phyloP scores from a whole-genome alignment of 1,284 basidiomycete species.

The Pyrrhoderma noxium region DNA sequence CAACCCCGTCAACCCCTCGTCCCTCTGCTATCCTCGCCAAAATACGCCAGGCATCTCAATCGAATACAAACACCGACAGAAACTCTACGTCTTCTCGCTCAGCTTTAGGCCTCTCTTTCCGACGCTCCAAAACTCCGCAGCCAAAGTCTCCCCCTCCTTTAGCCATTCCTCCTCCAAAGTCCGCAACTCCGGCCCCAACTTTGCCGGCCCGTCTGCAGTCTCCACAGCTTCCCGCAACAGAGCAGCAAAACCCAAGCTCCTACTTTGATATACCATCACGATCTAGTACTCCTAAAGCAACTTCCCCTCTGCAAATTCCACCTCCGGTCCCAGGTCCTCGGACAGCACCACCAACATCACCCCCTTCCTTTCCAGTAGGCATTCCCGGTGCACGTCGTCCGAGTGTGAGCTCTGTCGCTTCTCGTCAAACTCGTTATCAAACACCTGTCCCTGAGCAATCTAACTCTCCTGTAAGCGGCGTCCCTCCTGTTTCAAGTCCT shows the following conservation, averaged over 20 bases:
- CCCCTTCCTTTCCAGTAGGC: conserved; percentile 4
- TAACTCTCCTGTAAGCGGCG: background rate
- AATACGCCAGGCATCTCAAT: conserved; percentile 16
- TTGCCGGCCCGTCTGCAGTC: background rate
- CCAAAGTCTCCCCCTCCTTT: conserved; percentile 1
- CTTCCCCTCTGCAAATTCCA: background rate
- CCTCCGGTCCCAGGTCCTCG: background rate
- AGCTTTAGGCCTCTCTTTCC: background rate
- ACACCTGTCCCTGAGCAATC: background rate
- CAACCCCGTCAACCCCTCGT: conserved; percentile 12
- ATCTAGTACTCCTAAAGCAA: conserved; percentile 3
- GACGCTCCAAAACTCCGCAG: conserved; percentile 16
- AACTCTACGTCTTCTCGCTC: background rate
- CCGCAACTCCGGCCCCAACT: background rate
- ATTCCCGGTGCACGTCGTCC: background rate
- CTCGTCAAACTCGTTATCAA: conserved; percentile 1
- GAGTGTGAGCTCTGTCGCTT: conserved; percentile 7
- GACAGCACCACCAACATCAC: conserved; percentile 7
- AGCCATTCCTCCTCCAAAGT: conserved; percentile 5
- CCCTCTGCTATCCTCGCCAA: conserved; percentile 15
- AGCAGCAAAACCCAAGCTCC: background rate
- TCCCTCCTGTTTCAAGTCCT: background rate
- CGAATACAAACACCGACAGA: background rate
- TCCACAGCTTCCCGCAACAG: conserved; percentile 5
- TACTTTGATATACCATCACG: background rate